Base-by-base conservation (phyloP, 257 asterid genomes). In the Paulownia fortunei region DNA sequence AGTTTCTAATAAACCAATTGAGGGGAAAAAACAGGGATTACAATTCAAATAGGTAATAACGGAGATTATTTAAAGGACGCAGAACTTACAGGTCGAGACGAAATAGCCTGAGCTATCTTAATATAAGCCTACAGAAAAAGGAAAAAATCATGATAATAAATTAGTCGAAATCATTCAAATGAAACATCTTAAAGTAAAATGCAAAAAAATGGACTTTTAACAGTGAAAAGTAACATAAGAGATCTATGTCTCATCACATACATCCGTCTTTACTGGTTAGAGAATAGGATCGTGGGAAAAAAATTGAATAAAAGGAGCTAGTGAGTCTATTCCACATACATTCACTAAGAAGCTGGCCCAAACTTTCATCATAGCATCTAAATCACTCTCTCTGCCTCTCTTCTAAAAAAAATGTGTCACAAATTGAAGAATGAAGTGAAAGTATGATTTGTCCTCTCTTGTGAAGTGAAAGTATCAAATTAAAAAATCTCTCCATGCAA, bases 41-140 rank as follows among this genome's bases (percentile, higher is more conserved):
- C 47, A 77, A 67, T 21, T 65, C 15, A 77, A 39, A 44, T 16
- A 69, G 62, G 41, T 47, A 69, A 26, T 41, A 21, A 60, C 69
- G 49, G 26, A 60, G 59, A 52, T 26, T 21, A 76, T 51, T 47
- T 30, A 59, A 71, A 69, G 56, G 76, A 76, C 26, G 26, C 37
- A 73, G 65, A 80, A 87, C 99, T 91, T 92, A 95, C 99, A 54
- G 98, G 82, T 60, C 99, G 91, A 61, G 99, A 89, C 12, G 99
- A 95, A 79, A 95, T 69, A 72, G 99, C 99, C 87, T 95, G 99
- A 58, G 99, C 99, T 84, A 95, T 95, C 91, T 95, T 95, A 16
- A 95, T 83, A 82, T 91, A 95, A 49, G 99, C 99, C 99, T 95
- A 81, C 88, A 90, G 66, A 64, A 79, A 42, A 68, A 15, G 76